These are phyloP conservation scores for Conoideocrella luteorostrata DNA, from an alignment of 2,329 filamentous ascomycete species.

Conservation along the genomic window DNA sequence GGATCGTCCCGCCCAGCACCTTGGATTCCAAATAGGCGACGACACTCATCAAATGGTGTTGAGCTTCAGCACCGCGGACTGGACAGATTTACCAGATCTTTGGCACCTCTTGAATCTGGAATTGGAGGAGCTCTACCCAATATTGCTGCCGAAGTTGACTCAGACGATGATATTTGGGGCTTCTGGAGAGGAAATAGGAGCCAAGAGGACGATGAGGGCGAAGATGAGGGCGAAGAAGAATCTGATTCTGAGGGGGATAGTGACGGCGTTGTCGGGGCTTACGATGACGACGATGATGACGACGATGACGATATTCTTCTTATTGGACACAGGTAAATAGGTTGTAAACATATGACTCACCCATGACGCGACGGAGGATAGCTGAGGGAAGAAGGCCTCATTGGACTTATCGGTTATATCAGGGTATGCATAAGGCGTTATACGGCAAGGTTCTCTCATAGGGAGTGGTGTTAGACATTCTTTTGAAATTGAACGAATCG, in stretches of 20 bases:
- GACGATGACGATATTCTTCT: constrained; percentile 45
- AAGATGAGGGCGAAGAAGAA: constrained; percentile 37
- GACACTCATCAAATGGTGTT: constrained; percentile 33
- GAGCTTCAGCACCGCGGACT: constrained; percentile 26
- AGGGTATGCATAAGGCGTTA: too few relatives aligned
- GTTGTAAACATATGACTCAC: too few relatives aligned
- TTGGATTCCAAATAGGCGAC: constrained; percentile 24
- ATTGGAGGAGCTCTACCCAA: constrained; percentile 20
- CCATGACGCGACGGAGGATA: too few relatives aligned
- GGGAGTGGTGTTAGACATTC: too few relatives aligned
- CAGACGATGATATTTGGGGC: constrained; percentile 50
- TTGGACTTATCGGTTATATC: too few relatives aligned
- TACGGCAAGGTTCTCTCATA: too few relatives aligned
- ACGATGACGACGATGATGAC: constrained; percentile 38
- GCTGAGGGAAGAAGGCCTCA: too few relatives aligned
- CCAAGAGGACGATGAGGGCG: constrained; percentile 36
- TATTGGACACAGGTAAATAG: constrained; percentile 40
- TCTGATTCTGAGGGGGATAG: constrained; percentile 36
- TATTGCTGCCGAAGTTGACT: constrained; percentile 34
- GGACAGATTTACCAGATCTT: constrained; percentile 38
- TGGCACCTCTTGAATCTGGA: constrained; percentile 31
- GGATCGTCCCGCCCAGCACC: constrained; percentile 2
- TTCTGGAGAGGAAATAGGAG: constrained; percentile 43
- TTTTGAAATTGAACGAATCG: too few relatives aligned
- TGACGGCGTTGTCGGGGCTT: constrained; percentile 26